These are phyloP conservation scores for Leishmania tropica DNA, from an alignment of 208 protist species.

Conservation along the genomic window DNA sequence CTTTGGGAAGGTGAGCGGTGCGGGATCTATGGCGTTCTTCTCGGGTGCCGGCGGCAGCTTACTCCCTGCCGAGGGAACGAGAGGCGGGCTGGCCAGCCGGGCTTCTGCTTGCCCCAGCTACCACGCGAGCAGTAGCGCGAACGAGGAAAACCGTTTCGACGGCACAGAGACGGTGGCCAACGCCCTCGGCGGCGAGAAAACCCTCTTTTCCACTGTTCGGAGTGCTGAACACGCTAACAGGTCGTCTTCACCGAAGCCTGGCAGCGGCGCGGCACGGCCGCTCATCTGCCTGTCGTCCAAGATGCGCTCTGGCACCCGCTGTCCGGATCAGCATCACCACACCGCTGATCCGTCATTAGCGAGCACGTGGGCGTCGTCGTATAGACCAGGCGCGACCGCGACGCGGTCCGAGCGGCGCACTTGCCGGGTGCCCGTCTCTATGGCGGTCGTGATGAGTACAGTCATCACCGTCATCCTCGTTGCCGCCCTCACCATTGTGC, in stretches of 20 bases:
- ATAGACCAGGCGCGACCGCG: background rate
- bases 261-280: background rate
- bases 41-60: background rate
- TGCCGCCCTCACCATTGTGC: constrained; percentile 41
- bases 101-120: background rate
- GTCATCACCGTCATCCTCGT: constrained; percentile 44
- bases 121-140: constrained; percentile 10
- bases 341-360: background rate
- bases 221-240: constrained; percentile 8
- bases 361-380: no score
- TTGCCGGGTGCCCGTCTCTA: constrained; percentile 22
- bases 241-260: background rate
- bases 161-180: background rate
- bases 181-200: background rate
- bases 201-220: background rate
- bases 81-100: background rate
- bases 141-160: background rate
- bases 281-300: background rate
- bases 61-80: background rate
- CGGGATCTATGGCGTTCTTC: background rate
- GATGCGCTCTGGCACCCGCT: background rate
- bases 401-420: background rate
- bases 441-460: constrained; percentile 21
- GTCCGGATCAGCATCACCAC: background rate
- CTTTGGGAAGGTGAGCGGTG: background rate